Conservation (phyloP, 2,329 filamentous ascomycete genomes). For the Colletotrichum sp. region DNA sequence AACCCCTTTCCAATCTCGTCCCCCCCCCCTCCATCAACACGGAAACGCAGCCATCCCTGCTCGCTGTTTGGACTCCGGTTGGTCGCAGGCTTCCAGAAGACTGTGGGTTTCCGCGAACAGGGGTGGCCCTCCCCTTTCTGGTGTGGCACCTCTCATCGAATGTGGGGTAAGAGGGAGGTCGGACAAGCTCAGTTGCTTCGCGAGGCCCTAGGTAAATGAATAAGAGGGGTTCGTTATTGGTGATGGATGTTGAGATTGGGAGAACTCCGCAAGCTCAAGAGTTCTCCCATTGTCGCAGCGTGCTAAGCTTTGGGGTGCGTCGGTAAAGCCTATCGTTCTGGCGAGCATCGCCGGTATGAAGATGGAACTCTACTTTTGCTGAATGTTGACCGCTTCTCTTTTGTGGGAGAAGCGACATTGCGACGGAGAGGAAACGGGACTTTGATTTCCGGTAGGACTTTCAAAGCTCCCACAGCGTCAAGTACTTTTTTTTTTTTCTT, state of each 20-base stretch:
- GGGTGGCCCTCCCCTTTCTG: background rate
- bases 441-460: background rate
- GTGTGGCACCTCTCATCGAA: background rate
- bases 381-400: background rate
- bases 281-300: background rate
- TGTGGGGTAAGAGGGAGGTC: constrained; percentile 12
- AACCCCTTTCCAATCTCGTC: constrained; percentile 11
- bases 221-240: background rate
- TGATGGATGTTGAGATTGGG: constrained; percentile 2
- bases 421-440: background rate
- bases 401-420: constrained; percentile 8
- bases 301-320: background rate
- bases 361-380: background rate
- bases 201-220: background rate
- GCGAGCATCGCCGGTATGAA: background rate
- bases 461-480: background rate
- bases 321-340: background rate
- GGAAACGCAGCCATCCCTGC: background rate
- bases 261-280: background rate
- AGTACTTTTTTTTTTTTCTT: background rate
- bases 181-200: background rate
- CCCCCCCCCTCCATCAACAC: background rate
- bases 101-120: constrained; percentile 1
- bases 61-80: background rate
- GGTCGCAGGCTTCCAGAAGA: constrained; percentile 17